Evolutionary conservation across 306 rosid species (phyloP).

Genomic region (Ceratonia siliqua): DNA sequence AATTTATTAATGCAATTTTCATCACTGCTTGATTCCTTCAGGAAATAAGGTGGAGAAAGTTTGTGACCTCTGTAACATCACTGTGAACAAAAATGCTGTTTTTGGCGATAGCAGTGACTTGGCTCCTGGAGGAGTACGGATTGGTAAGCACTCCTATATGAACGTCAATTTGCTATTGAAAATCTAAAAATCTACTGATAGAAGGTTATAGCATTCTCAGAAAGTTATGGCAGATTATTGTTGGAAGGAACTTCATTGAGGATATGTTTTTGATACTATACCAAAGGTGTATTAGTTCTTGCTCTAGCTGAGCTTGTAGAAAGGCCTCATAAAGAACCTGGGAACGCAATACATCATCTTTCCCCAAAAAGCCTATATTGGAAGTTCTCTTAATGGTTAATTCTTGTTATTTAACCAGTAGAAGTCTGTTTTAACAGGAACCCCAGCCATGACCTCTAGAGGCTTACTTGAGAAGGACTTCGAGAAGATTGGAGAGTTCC

Average conservation of each 20-base stretch:
- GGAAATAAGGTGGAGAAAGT: slow-evolving; percentile 98
- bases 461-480: slow-evolving; percentile 95
- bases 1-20: not conserved
- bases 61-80: slow-evolving; percentile 89
- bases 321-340: not conserved
- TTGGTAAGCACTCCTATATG: slow-evolving; percentile 57
- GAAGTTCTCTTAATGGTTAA: not conserved
- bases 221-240: not conserved
- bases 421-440: slow-evolving; percentile 49
- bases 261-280: not conserved
- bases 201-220: not conserved
- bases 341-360: not conserved
- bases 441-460: slow-evolving; percentile 97
- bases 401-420: not conserved
- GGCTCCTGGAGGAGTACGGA: slow-evolving; percentile 96
- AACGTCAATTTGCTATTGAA: not conserved
- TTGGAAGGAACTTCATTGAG: not conserved
- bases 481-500: slow-evolving; percentile 92
- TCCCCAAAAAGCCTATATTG: not conserved
- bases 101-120: slow-evolving; percentile 98
- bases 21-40: slow-evolving; percentile 38
- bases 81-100: slow-evolving; percentile 93
- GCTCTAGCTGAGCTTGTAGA: not conserved
- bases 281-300: not conserved
- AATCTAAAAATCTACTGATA: not conserved